Percentiles rank a stretch among this genome's conserved stretches.
These are phyloP conservation scores for Aspergillus asperescens DNA, from an alignment of 495 filamentous ascomycete species.

Conservation along the genomic window DNA sequence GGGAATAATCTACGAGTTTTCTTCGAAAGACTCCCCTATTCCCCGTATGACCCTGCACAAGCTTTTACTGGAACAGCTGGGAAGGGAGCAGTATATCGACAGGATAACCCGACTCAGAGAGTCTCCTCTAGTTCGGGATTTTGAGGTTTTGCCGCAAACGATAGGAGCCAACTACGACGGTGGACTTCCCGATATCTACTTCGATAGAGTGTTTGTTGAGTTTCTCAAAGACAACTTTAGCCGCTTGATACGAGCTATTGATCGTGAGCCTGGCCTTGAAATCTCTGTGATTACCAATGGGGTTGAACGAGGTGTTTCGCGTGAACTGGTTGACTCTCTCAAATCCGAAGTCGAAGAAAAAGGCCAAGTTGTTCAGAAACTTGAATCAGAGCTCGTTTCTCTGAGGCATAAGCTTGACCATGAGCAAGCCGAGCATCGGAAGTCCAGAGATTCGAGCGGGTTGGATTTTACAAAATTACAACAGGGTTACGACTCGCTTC, in stretches of 20 bases:
- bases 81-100: constrained; percentile 85
- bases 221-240: constrained; percentile 96
- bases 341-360: constrained; percentile 71
- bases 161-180: constrained; percentile 49
- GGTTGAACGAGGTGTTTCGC: constrained; percentile 74
- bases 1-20: constrained; percentile 94
- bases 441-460: constrained; percentile 60
- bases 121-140: constrained; percentile 81
- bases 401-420: constrained; percentile 67
- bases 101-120: constrained; percentile 72
- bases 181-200: constrained; percentile 74
- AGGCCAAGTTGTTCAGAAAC: constrained; percentile 59
- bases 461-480: constrained; percentile 63
- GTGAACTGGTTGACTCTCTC: constrained; percentile 77
- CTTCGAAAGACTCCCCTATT: constrained; percentile 91
- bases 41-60: constrained; percentile 76
- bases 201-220: constrained; percentile 82
- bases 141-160: constrained; percentile 77
- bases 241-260: constrained; percentile 77
- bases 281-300: constrained; percentile 72
- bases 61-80: constrained; percentile 71
- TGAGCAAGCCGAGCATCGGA: constrained; percentile 69
- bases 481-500: constrained; percentile 64
- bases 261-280: constrained; percentile 85
- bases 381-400: constrained; percentile 61